phyloP scores from a whole-genome alignment of 805 yeast genomes.

The Kregervanrija delftensis region DNA sequence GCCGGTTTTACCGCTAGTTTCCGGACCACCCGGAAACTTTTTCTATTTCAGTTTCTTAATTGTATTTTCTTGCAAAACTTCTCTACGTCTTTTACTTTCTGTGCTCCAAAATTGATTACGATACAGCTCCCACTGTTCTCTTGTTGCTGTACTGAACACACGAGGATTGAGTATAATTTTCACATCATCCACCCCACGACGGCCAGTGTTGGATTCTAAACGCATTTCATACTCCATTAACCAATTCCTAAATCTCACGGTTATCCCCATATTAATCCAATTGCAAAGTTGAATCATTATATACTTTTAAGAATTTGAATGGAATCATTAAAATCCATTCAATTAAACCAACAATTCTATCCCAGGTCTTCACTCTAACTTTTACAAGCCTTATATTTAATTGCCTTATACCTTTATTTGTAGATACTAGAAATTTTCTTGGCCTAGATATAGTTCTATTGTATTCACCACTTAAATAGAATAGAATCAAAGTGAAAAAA shows the following conservation, averaged over 20 bases:
- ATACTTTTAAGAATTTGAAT: too few relatives aligned
- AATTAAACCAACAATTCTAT: conserved; percentile 7
- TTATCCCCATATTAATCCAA: too few relatives aligned
- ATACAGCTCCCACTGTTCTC: conserved; percentile 94
- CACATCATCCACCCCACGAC: conserved; percentile 72
- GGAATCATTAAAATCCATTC: neutral
- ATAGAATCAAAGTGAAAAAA: conserved; percentile 62
- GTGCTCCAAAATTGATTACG: conserved; percentile 90
- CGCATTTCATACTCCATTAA: conserved; percentile 16
- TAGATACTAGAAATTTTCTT: conserved; percentile 66
- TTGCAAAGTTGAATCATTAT: too few relatives aligned
- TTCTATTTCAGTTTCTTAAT: neutral
- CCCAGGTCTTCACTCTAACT: conserved; percentile 29
- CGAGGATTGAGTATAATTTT: conserved; percentile 77
- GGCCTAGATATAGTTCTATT: conserved; percentile 78
- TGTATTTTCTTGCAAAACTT: conserved; percentile 13
- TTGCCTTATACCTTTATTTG: conserved; percentile 85
- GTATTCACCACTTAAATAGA: conserved; percentile 86
- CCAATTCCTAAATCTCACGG: conserved; percentile 13
- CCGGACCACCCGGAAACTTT: neutral
- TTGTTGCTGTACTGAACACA: conserved; percentile 69
- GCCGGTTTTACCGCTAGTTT: too few relatives aligned
- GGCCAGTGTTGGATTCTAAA: conserved; percentile 28
- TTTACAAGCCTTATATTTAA: conserved; percentile 73
- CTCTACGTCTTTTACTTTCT: conserved; percentile 63